Base-by-base conservation (phyloP, 2,329 filamentous ascomycete species). In the Talaromyces sp. region DNA sequence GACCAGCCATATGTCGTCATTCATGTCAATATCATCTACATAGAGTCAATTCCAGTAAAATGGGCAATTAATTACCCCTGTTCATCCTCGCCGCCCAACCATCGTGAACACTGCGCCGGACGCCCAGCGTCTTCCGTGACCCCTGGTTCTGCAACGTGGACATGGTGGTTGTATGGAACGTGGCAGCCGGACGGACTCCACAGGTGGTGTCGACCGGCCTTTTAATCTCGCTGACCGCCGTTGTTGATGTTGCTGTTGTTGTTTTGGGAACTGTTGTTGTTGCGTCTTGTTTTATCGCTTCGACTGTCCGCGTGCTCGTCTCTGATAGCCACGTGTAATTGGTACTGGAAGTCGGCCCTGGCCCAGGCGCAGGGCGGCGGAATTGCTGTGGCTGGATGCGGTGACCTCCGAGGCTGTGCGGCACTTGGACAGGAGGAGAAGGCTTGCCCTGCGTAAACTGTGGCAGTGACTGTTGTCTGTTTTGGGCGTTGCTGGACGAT, bases 141-240 rank as follows among this genome's bases (percentile, higher is more conserved):
- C 35, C 31, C 26, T 9, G 26, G 12, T 72, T 66, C 26, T 58
- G 63, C 29, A 72, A 61, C 66, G 66, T 73, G n/a, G 72, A 69
- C 68, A 75, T 71, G n/a, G 68, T 74, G 4, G 76, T 78, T 14
- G 67, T 74, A 63, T 78, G 74, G 65, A 73, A 75, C 56, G 72
- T 74, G 48, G 65, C 64, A 21, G 68, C 69, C 10, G 74, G 70
- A 41, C 68, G 65, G 60, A 69, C 63, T 51, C 62, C 61, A 35
- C 62, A 55, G 54, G 62, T 54, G 52, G 50, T 38, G 52, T 32
- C 62, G 64, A 64, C 67, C 64, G 58, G 54, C 58, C 56, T 69
- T 66, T 71, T 70, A 66, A 66, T 57, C 58, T 68, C 64, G 57
- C 60, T 17, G 63, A 61, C 64, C 61, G 60, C 59, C 62, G 61